These are phyloP conservation scores for Brasenia schreberi DNA, from an alignment of 164 flowering plant species.

Conservation along the genomic window DNA sequence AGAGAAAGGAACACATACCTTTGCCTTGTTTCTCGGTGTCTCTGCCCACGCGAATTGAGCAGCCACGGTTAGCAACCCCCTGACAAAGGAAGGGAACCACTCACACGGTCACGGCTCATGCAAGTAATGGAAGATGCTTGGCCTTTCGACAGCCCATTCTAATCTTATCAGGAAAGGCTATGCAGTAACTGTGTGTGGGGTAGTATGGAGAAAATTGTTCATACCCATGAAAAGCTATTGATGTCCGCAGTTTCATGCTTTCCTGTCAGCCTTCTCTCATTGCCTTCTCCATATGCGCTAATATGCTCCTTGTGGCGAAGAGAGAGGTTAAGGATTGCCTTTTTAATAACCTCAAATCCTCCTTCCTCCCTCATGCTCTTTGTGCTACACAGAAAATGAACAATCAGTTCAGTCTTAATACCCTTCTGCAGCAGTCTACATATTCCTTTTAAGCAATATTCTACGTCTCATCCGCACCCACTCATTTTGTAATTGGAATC, in stretches of 20 bases:
- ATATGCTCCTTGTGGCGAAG: conserved; percentile 93
- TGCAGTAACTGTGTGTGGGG: no score
- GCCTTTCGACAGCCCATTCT: no score
- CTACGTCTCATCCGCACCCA: no score
- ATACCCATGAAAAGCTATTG: conserved; percentile 90
- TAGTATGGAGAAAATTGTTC: conserved; percentile 1
- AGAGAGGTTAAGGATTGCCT: conserved; percentile 85
- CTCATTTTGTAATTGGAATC: no score
- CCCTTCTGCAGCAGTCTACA: no score
- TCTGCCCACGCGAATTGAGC: conserved; percentile 93
- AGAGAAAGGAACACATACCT: conserved; percentile 27
- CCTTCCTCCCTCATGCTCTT: conserved; percentile 95
- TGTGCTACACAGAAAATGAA: conserved; percentile 31
- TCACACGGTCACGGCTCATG: no score
- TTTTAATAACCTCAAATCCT: conserved; percentile 83
- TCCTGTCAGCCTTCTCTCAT: conserved; percentile 93
- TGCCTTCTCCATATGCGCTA: conserved; percentile 98
- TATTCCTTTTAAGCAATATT: no score
- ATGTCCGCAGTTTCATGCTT: conserved; percentile 94
- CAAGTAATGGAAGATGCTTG: no score
- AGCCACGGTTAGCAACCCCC: conserved; percentile 99
- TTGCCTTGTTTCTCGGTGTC: conserved; percentile 89
- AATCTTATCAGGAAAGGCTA: no score
- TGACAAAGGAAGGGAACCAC: conserved; percentile 11
- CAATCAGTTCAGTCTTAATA: no score